These are phyloP conservation scores for Diaporthe vaccinii DNA, from an alignment of 2,329 filamentous ascomycete genomes.

Conservation along the genomic window DNA sequence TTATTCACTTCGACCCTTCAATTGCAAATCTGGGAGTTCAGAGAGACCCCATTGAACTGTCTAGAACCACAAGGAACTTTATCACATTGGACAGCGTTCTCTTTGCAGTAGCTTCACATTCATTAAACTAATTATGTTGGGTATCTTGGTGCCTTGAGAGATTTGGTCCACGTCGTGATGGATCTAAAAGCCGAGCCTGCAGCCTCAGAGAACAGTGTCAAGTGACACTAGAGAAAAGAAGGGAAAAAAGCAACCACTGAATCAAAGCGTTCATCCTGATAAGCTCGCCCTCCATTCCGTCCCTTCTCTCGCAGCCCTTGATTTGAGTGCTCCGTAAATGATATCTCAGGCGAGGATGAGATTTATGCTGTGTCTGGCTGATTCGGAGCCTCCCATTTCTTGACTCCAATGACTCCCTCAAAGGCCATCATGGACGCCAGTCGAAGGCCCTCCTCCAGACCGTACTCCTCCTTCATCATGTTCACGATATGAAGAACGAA, in stretches of 20 bases:
- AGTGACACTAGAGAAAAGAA: neutral
- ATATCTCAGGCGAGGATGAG: neutral
- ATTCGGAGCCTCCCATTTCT: slow-evolving; percentile 46
- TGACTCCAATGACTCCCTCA: slow-evolving; percentile 46
- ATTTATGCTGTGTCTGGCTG: neutral
- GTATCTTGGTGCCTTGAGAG: neutral
- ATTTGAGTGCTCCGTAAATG: slow-evolving; percentile 48
- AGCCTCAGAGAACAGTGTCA: neutral
- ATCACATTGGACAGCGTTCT: neutral
- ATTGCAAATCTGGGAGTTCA: neutral
- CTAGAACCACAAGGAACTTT: neutral
- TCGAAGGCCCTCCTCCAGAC: slow-evolving; percentile 34
- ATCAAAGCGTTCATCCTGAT: neutral
- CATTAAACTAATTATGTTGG: neutral
- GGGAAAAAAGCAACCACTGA: neutral
- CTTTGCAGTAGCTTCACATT: neutral
- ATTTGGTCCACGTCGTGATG: neutral
- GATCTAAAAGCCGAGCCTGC: neutral
- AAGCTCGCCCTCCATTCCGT: slow-evolving; percentile 41
- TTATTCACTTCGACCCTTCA: neutral
- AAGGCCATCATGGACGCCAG: slow-evolving; percentile 45
- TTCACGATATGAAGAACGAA: slow-evolving; percentile 42
- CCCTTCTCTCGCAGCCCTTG: slow-evolving; percentile 47
- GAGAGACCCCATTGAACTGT: neutral
- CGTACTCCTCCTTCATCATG: slow-evolving; percentile 41